Percentiles rank a stretch among this genome's conserved stretches.
Evolutionary conservation across 768 basidiomycete species (phyloP).

Genomic region (Leccinum fibrillosum): DNA sequence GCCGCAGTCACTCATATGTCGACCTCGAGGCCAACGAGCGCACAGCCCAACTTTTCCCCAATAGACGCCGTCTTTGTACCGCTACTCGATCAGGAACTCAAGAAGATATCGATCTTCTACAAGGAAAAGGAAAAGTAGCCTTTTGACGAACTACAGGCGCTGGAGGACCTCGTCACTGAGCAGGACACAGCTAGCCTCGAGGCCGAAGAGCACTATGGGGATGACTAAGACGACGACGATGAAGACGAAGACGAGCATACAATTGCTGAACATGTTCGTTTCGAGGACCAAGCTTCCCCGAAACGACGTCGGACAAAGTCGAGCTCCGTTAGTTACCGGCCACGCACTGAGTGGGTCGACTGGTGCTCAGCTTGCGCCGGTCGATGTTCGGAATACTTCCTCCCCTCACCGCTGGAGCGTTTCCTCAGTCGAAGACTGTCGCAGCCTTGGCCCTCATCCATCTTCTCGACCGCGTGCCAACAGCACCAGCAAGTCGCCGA

Average conservation of each 20-base stretch:
- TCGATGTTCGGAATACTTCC: constrained; percentile 6
- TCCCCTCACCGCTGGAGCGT: constrained; percentile 36
- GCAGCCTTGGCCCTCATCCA: constrained; percentile 31
- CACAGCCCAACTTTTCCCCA: too few species aligned
- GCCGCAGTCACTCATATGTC: too few species aligned
- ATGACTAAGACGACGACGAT: constrained; percentile 51
- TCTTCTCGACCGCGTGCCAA: constrained; percentile 1
- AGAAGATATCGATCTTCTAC: too few species aligned
- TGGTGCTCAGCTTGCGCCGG: not conserved
- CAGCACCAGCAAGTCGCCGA: too few species aligned
- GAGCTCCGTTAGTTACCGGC: constrained; percentile 23
- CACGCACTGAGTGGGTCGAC: constrained; percentile 22
- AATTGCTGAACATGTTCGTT: constrained; percentile 20
- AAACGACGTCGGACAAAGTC: constrained; percentile 24
- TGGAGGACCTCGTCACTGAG: too few species aligned
- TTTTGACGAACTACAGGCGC: too few species aligned
- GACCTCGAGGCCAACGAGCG: too few species aligned
- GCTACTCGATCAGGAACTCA: too few species aligned
- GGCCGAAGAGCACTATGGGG: constrained; percentile 13
- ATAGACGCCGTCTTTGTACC: too few species aligned
- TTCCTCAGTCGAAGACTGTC: constrained; percentile 44
- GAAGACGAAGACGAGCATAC: constrained; percentile 48
- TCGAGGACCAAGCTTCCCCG: constrained; percentile 22
- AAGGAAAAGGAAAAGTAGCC: too few species aligned
- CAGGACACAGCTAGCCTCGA: too few species aligned